These are phyloP conservation scores for Dictyophora rubrovolvata DNA, from an alignment of 768 basidiomycete genomes.

Conservation along the genomic window DNA sequence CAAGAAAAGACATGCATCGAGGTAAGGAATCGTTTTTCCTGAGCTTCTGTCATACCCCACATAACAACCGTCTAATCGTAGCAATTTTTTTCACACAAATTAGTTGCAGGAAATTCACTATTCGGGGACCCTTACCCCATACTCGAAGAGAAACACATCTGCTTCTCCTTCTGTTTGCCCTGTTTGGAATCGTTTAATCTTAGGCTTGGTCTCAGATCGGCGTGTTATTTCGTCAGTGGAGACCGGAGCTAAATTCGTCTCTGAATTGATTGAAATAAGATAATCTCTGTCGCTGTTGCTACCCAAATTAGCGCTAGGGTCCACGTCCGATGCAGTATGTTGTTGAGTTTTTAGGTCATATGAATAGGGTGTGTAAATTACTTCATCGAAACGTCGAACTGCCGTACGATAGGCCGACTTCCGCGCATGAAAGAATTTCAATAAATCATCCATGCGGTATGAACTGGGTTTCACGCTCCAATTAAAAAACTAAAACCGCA, in stretches of 20 bases:
- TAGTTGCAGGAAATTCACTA: not conserved
- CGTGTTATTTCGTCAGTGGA: conserved; percentile 41
- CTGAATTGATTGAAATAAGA: not conserved
- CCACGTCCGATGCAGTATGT: conserved; percentile 1
- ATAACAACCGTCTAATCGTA: conserved; percentile 63
- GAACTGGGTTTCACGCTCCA: conserved; percentile 39
- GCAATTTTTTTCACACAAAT: not conserved
- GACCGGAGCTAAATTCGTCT: conserved; percentile 2
- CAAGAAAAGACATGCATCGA: conserved; percentile 50
- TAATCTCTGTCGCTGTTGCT: conserved; percentile 9
- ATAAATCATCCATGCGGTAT: conserved; percentile 77
- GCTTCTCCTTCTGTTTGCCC: conserved; percentile 43
- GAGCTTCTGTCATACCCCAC: conserved; percentile 94
- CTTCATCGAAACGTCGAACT: conserved; percentile 82
- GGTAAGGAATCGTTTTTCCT: conserved; percentile 82
- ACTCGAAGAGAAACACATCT: conserved; percentile 89
- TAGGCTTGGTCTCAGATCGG: conserved; percentile 26
- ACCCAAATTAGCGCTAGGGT: not conserved
- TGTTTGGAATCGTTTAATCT: conserved; percentile 12
- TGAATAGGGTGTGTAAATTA: conserved; percentile 86
- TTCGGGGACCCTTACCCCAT: conserved; percentile 35
- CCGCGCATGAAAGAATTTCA: conserved; percentile 84
- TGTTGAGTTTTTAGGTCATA: conserved; percentile 40
- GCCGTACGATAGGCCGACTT: conserved; percentile 76
- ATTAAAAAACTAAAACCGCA: not conserved